Conservation (phyloP, 1,284 basidiomycete species). For the Leccinum pachyderme region DNA sequence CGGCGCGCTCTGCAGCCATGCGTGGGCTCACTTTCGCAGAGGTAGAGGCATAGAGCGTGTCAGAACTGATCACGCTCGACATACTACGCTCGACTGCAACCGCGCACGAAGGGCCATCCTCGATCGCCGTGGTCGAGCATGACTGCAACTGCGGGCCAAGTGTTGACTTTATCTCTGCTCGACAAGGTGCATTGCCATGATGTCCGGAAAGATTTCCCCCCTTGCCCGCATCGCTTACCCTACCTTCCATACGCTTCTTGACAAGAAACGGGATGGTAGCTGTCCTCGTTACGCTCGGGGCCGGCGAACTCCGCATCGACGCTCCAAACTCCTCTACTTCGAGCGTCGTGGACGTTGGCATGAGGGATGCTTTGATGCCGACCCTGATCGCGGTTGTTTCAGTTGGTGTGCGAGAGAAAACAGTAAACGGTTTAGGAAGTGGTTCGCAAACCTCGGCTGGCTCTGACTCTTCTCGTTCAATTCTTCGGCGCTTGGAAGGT, state of each 20-base stretch:
- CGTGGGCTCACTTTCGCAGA: constrained; percentile 10
- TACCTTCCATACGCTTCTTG: constrained; percentile 12
- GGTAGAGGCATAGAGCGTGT: background rate
- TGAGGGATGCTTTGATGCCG: background rate
- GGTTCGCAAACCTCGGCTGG: background rate
- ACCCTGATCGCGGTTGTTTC: background rate
- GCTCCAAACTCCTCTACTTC: background rate
- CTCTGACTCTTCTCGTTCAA: constrained; percentile 8
- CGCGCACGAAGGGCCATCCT: background rate
- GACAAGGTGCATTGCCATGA: background rate
- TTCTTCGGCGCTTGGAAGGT: constrained; percentile 19
- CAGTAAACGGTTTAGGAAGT: background rate
- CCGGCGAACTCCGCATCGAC: background rate
- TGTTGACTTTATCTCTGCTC: too few relatives aligned
- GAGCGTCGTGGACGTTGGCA: background rate
- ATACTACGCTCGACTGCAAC: background rate
- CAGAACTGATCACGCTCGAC: background rate
- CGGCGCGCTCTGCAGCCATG: constrained; percentile 19
- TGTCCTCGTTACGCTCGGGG: background rate
- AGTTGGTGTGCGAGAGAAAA: background rate
- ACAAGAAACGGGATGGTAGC: constrained; percentile 26
- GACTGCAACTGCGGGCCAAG: too few relatives aligned
- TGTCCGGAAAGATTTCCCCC: background rate
- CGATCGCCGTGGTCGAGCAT: constrained; percentile 1
- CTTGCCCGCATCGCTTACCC: constrained; percentile 5